Conservation (phyloP, 139 green algal species). For the Chlorella sp. region DNA sequence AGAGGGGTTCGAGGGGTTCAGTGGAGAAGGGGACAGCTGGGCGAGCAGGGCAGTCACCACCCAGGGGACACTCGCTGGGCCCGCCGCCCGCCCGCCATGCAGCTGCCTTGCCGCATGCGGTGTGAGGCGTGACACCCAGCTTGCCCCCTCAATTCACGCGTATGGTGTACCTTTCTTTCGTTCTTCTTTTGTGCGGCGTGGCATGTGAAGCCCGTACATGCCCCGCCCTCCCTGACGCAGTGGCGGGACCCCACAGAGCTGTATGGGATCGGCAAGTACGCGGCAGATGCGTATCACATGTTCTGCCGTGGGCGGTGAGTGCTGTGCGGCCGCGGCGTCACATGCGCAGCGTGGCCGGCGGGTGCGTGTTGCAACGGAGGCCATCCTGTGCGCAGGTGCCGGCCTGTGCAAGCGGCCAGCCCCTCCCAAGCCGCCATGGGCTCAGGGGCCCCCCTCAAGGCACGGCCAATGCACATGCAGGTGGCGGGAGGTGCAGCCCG, state of each 20-base stretch:
- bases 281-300: slow-evolving; percentile 89
- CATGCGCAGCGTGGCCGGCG: neutral
- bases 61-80: too few relatives aligned
- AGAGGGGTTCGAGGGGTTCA: neutral
- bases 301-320: slow-evolving; percentile 82
- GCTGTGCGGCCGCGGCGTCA: too few relatives aligned
- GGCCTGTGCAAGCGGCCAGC: neutral
- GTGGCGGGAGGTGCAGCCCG: slow-evolving; percentile 47
- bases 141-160: neutral
- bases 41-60: too few relatives aligned
- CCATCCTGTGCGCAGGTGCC: neutral
- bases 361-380: neutral
- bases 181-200: neutral
- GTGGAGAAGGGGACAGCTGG: too few relatives aligned
- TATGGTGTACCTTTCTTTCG: neutral
- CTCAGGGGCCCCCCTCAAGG: neutral
- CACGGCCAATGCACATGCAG: slow-evolving; percentile 79
- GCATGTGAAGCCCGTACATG: neutral
- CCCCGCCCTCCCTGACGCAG: slow-evolving; percentile 36
- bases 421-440: too few relatives aligned
- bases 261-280: slow-evolving; percentile 87
- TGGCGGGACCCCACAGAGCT: slow-evolving; percentile 86
- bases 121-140: neutral
- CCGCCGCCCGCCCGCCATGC: too few relatives aligned
- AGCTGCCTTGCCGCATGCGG: neutral